Percentiles rank a stretch among this genome's conserved stretches.
These are phyloP conservation scores for Xylaria sp. DNA, from an alignment of 2,329 filamentous ascomycete species.

Conservation along the genomic window DNA sequence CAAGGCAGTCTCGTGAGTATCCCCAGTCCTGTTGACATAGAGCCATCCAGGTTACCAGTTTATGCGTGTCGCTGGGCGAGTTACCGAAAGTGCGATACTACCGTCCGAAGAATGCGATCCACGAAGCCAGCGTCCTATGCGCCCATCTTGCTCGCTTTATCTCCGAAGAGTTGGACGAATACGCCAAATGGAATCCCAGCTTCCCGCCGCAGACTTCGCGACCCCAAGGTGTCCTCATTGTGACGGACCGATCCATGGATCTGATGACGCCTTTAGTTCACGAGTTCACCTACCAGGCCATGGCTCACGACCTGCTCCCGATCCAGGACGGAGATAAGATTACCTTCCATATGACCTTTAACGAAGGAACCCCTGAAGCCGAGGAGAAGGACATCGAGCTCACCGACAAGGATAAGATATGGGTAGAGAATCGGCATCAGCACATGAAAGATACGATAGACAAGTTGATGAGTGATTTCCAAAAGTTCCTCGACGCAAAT, in stretches of 20 bases:
- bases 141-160: conserved; percentile 85
- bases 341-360: conserved; percentile 74
- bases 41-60: conserved; percentile 62
- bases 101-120: conserved; percentile 63
- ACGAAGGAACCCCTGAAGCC: conserved; percentile 63
- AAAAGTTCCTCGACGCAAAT: conserved; percentile 85
- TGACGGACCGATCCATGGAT: conserved; percentile 92
- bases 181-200: conserved; percentile 74
- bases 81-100: conserved; percentile 93
- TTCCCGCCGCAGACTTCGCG: conserved; percentile 76
- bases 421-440: conserved; percentile 87
- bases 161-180: conserved; percentile 84
- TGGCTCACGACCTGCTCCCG: conserved; percentile 88
- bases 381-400: conserved; percentile 91
- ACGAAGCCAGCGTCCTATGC: conserved; percentile 85
- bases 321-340: conserved; percentile 87
- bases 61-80: conserved; percentile 90
- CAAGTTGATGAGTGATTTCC: conserved; percentile 86
- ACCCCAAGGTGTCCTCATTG: conserved; percentile 75
- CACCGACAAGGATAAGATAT: conserved; percentile 83
- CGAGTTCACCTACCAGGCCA: conserved; percentile 97
- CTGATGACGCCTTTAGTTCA: conserved; percentile 81
- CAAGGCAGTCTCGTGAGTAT: not conserved
- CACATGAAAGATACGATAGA: conserved; percentile 99
- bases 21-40: conserved; percentile 13